Conservation (phyloP, 306 rosid species). For the Vicia faba region DNA sequence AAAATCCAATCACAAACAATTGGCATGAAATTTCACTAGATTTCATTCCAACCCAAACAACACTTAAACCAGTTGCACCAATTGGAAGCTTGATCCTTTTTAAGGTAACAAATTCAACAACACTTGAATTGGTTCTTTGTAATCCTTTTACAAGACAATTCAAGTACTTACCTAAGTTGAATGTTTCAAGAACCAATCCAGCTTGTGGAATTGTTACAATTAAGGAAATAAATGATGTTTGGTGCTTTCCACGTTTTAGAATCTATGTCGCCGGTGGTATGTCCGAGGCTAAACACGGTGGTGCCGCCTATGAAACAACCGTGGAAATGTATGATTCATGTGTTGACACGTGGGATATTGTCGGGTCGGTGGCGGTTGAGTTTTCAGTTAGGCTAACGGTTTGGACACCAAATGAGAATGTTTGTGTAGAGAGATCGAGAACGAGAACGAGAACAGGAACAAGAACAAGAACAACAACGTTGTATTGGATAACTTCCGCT, state of each 20-base stretch:
- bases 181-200: conserved; percentile 64
- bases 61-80: conserved; percentile 44
- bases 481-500: conserved; percentile 83
- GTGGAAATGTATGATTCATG: conserved; percentile 69
- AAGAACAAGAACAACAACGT: conserved; percentile 28
- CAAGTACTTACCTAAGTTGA: conserved; percentile 51
- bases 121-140: conserved; percentile 51
- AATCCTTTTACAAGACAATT: conserved; percentile 70
- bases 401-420: conserved; percentile 79
- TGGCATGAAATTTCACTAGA: conserved; percentile 64
- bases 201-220: conserved; percentile 53
- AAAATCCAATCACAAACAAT: conserved; percentile 46
- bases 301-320: conserved; percentile 50
- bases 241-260: conserved; percentile 37
- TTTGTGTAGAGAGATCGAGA: conserved; percentile 42
- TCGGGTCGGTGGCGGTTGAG: conserved; percentile 60
- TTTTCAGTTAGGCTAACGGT: conserved; percentile 73
- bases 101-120: conserved; percentile 42
- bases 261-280: conserved; percentile 74
- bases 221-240: not conserved
- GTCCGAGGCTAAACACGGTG: conserved; percentile 48
- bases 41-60: conserved; percentile 44
- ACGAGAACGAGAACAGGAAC: conserved; percentile 36
- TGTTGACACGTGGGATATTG: conserved; percentile 46
- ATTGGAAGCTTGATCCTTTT: conserved; percentile 57